A percentile compares a stretch with the other conserved stretches of the same genome.
Evolutionary conservation across 176 grass and related monocot species (phyloP).

Genomic region (Echinochloa phyllopogon): DNA sequence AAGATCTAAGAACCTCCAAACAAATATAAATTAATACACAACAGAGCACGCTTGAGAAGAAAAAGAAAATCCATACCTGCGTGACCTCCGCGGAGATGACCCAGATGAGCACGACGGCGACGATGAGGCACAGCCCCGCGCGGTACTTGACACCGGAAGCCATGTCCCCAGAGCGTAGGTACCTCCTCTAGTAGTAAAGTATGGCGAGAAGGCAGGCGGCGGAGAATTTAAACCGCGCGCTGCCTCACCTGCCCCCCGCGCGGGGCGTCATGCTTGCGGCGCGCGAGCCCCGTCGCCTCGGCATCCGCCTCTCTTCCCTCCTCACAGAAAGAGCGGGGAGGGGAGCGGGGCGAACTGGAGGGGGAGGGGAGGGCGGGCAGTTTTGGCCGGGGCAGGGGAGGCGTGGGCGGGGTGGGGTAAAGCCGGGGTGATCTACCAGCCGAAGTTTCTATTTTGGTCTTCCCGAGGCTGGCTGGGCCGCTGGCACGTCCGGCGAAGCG

Average conservation of each 20-base stretch:
- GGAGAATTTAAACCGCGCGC: conserved; percentile 52
- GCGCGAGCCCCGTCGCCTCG: conserved; percentile 40
- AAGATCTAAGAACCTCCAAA: conserved; percentile 6
- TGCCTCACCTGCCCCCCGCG: background rate
- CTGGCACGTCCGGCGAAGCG: background rate
- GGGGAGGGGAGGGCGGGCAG: background rate
- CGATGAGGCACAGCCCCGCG: conserved; percentile 71
- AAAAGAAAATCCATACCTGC: conserved; percentile 51
- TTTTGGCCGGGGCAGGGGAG: background rate
- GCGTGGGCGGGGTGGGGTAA: conserved; percentile 31
- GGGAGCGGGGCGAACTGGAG: background rate
- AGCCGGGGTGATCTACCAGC: conserved; percentile 39
- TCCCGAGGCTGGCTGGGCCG: background rate
- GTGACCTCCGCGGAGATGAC: conserved; percentile 99
- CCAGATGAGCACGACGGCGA: conserved; percentile 91
- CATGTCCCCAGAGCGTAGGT: conserved; percentile 30
- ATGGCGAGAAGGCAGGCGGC: background rate
- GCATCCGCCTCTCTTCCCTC: conserved; percentile 43
- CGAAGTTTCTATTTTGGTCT: conserved; percentile 49
- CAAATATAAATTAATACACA: background rate
- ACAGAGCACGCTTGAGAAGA: background rate
- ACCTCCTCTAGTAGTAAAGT: background rate
- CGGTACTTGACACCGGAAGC: conserved; percentile 66
- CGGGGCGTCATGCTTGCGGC: conserved; percentile 42
- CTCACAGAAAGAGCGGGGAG: conserved; percentile 56